Evolutionary conservation across 169 alveolate genomes (phyloP).

Genomic region (Eimeria sp.): DNA sequence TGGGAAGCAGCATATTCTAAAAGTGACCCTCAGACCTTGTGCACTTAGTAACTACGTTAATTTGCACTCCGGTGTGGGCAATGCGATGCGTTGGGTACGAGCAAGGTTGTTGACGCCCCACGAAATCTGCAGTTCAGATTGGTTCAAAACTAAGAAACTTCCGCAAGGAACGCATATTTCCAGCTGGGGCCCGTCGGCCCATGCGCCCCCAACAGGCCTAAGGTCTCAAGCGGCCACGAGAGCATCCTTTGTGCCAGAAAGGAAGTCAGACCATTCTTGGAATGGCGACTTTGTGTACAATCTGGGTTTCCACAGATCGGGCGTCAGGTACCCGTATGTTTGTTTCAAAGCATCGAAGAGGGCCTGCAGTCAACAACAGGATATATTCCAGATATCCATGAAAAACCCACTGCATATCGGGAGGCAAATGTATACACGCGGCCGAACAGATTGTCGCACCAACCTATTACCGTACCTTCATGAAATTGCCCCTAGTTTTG

Average conservation of each 20-base stretch:
- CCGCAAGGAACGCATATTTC: not conserved
- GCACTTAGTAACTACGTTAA: not conserved
- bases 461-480: conserved; percentile 88
- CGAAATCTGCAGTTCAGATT: not conserved
- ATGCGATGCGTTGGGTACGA: not conserved
- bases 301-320: conserved; percentile 99
- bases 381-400: too few species aligned
- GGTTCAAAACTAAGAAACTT: not conserved
- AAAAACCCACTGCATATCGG: not conserved
- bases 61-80: not conserved
- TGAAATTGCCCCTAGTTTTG: conserved; percentile 99
- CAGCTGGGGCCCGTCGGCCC: not conserved
- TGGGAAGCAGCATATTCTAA: not conserved
- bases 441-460: not conserved
- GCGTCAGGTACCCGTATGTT: conserved; percentile 99
- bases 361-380: conserved; percentile 89
- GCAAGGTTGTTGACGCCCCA: not conserved
- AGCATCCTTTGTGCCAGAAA: conserved; percentile 82
- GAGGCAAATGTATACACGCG: not conserved
- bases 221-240: conserved; percentile 44
- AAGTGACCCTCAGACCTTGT: not conserved
- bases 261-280: conserved; percentile 98
- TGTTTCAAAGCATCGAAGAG: conserved; percentile 98
- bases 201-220: not conserved
- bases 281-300: conserved; percentile 94